These are phyloP conservation scores for Marchantia polymorpha DNA, from an alignment of 225 moss, liverwort and hornwort genomes.

Conservation along the genomic window DNA sequence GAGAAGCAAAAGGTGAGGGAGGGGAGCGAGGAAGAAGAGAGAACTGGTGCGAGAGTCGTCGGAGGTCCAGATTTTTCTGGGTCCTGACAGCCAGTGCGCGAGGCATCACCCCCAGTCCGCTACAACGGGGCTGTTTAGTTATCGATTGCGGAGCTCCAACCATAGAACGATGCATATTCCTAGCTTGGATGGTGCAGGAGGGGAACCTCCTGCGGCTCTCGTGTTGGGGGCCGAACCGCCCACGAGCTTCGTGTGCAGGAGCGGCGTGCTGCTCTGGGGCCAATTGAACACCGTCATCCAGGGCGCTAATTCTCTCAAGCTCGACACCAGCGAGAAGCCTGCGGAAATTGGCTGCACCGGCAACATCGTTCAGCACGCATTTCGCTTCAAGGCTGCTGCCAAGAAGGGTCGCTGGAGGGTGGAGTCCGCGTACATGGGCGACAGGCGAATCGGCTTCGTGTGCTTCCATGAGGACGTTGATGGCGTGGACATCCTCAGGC, in stretches of 20 bases:
- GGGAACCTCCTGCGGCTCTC: slow-evolving; percentile 7
- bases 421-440: slow-evolving; percentile 14
- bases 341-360: background rate
- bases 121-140: slow-evolving; percentile 25
- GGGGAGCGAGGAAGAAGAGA: background rate
- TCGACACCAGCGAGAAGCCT: slow-evolving; percentile 19
- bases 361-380: slow-evolving; percentile 16
- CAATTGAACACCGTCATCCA: slow-evolving; percentile 26
- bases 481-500: slow-evolving; percentile 17
- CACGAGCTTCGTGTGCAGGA: slow-evolving; percentile 11
- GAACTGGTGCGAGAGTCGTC: background rate
- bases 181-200: slow-evolving; percentile 13
- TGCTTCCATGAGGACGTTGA: slow-evolving; percentile 26
- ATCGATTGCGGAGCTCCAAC: slow-evolving; percentile 15
- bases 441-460: slow-evolving; percentile 21
- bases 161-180: slow-evolving; percentile 21
- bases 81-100: background rate
- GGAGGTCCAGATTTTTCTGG: background rate
- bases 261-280: slow-evolving; percentile 23
- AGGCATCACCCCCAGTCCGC: background rate
- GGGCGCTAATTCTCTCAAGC: slow-evolving; percentile 18
- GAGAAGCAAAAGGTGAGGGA: background rate
- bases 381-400: slow-evolving; percentile 27
- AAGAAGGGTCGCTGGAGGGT: slow-evolving; percentile 25
- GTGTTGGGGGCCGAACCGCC: background rate